Base-by-base conservation (phyloP, 345 rosid genomes). In the Psidium friedrichsthalianum region DNA sequence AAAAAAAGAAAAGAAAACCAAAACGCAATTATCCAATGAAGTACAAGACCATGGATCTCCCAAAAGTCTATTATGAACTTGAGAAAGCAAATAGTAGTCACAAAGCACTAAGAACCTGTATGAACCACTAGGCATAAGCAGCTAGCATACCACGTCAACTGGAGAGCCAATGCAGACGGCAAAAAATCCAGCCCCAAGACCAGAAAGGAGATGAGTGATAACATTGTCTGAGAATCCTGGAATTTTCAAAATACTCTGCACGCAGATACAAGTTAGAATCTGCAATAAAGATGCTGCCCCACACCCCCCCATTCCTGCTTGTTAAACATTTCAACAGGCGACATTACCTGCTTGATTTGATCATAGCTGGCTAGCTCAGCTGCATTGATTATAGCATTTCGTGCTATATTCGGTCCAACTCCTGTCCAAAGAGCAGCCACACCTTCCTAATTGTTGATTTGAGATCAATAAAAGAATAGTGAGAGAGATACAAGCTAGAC, bases 141-240 rank as follows among this genome's bases (percentile, higher is more conserved):
- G 54, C 36, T 53, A 24, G 40, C 85, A 82, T 86, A 98, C 99
- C 99, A 96, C 99, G 87, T 98, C 99, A 58, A 98, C 99, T 15
- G 99, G 99, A 56, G 99, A 98, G 82, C 99, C 99, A 83, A 98
- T 93, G 87, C 99, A 96, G 83, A 98, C 99, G 76, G 99, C 99
- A 29, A 98, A 89, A 86, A 98, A 98, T 36, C 99, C 99, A 51
- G 99, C 99, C 74, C 99, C 99, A 9, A 98, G 94, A 85, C 98
- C 99, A 86, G 99, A 86, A 42, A 95, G 83, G 86, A 98, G 95
- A 91, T 98, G 99, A 74, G 99, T 98, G 87, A 98, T 90, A 86
- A 94, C 94, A 82, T 95, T 96, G 85, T 98, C 99, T 42, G 94
- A 92, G 92, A 98, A 98, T 81, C 99, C 99, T 5, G 99, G 99